Evolutionary conservation across 2,329 filamentous ascomycete genomes (phyloP).

Genomic region (Monascus ruber): DNA sequence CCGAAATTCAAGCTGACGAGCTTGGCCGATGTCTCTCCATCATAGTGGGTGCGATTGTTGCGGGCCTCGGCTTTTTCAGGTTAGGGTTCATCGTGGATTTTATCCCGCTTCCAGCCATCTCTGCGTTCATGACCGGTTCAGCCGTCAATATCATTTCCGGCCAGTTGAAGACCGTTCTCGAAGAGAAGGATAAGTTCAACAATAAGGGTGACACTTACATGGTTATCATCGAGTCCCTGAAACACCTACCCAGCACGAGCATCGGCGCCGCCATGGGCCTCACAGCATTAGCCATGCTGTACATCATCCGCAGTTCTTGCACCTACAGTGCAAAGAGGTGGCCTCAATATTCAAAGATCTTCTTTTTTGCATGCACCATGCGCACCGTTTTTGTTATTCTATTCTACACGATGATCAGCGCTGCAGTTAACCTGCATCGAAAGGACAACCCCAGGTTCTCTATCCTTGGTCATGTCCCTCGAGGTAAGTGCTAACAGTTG

Average conservation of each 20-base stretch:
- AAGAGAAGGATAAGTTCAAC: slow-evolving; percentile 54
- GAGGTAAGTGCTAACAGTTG: slow-evolving; percentile 41
- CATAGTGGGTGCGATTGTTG: slow-evolving; percentile 65
- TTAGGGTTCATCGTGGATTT: slow-evolving; percentile 86
- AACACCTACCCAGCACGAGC: slow-evolving; percentile 53
- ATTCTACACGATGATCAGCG: slow-evolving; percentile 85
- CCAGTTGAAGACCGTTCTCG: slow-evolving; percentile 72
- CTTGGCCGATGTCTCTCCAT: slow-evolving; percentile 71
- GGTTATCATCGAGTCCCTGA: slow-evolving; percentile 74
- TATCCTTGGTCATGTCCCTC: slow-evolving; percentile 65
- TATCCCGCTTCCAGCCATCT: slow-evolving; percentile 80
- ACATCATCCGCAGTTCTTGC: slow-evolving; percentile 58
- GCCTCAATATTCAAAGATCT: slow-evolving; percentile 57
- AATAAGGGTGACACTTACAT: slow-evolving; percentile 68
- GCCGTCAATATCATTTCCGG: slow-evolving; percentile 79
- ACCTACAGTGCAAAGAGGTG: slow-evolving; percentile 55
- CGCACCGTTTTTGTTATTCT: slow-evolving; percentile 85
- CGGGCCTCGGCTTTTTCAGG: slow-evolving; percentile 65
- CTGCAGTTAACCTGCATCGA: slow-evolving; percentile 63
- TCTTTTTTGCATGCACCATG: slow-evolving; percentile 86
- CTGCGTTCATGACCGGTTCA: slow-evolving; percentile 94
- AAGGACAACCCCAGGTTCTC: slow-evolving; percentile 55
- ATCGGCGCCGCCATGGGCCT: slow-evolving; percentile 83
- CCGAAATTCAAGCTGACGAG: slow-evolving; percentile 46
- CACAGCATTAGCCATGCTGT: slow-evolving; percentile 68